Base-by-base conservation (phyloP, 306 rosid species). In the cucumber (Cucumis sativus) region DNA sequence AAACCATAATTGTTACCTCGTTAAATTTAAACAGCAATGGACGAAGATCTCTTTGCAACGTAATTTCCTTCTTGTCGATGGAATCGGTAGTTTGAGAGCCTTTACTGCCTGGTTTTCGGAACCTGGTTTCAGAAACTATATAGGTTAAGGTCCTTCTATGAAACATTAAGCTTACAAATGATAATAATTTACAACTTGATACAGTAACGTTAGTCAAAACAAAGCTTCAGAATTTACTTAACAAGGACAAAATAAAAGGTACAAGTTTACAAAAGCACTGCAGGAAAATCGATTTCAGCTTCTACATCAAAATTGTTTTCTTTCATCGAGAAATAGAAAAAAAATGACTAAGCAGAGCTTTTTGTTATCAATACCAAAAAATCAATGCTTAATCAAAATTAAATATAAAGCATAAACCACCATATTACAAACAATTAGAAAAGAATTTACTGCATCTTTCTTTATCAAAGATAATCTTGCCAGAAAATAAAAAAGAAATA, bases 11-110 rank as follows among this genome's bases (percentile, higher is more conserved):
- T 61, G 40, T 76, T 85, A 91, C 98, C 98, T 94, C 97, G 7
- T 94, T 94, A 84, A 80, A 94, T 84, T 90, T 91, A 82, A 94
- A 94, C 43, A 94, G 86, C 79, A 91, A 54, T 21, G 95, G 98
- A 56, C 84, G 88, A 56, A 56, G 76, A 76, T 86, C 89, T 80
- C 90, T 89, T 84, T 85, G 88, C 80, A 73, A 61, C 43, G 86
- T 84, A 75, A 83, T 83, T 79, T 87, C 98, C 70, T 91, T 86
- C 79, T 56, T 83, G 49, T 77, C 81, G 79, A 74, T 78, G 62
- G 72, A 69, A 77, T 85, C 88, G 30, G 75, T 60, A 54, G 78
- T 86, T 82, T 78, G 88, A 58, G 84, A 63, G 81, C 92, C 90
- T 77, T 84, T 89, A 62, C 69, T 75, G 78, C 78, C 76, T 56